phyloP scores from a whole-genome alignment of 306 rosid species.

The Ormosia emarginata region DNA sequence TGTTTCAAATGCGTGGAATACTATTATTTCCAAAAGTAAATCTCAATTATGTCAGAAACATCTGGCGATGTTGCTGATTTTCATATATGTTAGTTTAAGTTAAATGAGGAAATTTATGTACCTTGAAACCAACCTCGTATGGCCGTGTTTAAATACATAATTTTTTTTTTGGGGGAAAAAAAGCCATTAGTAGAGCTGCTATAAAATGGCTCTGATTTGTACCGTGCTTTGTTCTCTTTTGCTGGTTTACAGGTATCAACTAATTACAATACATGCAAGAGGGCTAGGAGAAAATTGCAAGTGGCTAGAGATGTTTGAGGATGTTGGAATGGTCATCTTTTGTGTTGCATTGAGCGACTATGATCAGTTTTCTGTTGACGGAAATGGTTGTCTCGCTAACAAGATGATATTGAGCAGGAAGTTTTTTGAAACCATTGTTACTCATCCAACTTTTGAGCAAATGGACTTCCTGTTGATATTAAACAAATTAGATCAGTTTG shows the following conservation, averaged over 20 bases:
- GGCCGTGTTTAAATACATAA: background rate
- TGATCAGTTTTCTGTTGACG: constrained; percentile 64
- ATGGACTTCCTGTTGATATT: constrained; percentile 86
- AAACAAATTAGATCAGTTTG: constrained; percentile 78
- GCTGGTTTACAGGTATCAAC: constrained; percentile 40
- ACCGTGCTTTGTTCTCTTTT: background rate
- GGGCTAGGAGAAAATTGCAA: constrained; percentile 70
- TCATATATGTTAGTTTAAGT: background rate
- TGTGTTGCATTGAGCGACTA: constrained; percentile 85
- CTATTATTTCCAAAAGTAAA: background rate
- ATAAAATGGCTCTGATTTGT: constrained; percentile 6
- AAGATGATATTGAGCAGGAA: constrained; percentile 75
- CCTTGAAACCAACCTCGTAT: background rate
- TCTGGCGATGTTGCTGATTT: background rate
- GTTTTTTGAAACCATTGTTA: constrained; percentile 74
- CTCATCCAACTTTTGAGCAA: constrained; percentile 85
- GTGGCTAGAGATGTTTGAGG: constrained; percentile 94
- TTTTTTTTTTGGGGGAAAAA: background rate
- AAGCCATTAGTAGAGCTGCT: background rate
- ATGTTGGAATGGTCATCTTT: constrained; percentile 64
- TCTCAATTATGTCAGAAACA: background rate
- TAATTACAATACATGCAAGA: constrained; percentile 43
- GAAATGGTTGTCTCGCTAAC: constrained; percentile 64
- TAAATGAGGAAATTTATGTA: background rate
- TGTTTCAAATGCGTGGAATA: background rate